Conservation (phyloP, 2,329 filamentous ascomycete genomes). For the Orbilia ellipsospora region DNA sequence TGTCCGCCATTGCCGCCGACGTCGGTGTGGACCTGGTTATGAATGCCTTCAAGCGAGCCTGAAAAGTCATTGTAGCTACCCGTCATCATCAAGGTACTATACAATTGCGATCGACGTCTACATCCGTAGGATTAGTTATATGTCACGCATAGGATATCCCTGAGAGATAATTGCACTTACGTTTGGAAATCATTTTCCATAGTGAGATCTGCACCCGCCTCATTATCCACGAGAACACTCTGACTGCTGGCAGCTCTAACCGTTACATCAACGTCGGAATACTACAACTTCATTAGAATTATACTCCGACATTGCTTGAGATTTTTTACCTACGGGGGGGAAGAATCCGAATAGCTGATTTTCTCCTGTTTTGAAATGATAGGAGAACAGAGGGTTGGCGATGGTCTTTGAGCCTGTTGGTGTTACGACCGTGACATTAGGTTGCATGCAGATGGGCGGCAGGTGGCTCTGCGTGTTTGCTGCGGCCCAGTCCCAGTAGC, state of each 20-base stretch:
- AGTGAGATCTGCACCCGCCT: slow-evolving; percentile 11
- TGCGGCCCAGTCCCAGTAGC: slow-evolving; percentile 58
- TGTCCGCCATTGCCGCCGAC: slow-evolving; percentile 55
- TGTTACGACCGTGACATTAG: slow-evolving; percentile 30
- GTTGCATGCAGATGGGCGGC: slow-evolving; percentile 33
- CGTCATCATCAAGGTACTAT: slow-evolving; percentile 56
- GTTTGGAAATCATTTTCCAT: slow-evolving; percentile 27
- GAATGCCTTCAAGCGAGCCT: slow-evolving; percentile 57
- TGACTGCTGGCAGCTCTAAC: background rate
- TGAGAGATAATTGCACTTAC: slow-evolving; percentile 19
- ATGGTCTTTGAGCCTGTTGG: slow-evolving; percentile 13
- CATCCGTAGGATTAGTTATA: background rate
- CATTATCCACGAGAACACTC: slow-evolving; percentile 42
- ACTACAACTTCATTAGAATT: background rate
- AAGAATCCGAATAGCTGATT: background rate
- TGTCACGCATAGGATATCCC: too few relatives aligned
- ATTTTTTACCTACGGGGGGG: slow-evolving; percentile 1
- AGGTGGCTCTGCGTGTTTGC: slow-evolving; percentile 39
- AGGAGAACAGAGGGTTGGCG: slow-evolving; percentile 20
- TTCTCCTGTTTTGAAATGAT: background rate
- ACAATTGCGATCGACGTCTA: slow-evolving; percentile 56
- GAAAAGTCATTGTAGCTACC: slow-evolving; percentile 55
- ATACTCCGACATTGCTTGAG: too few relatives aligned
- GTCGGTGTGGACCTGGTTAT: slow-evolving; percentile 57
- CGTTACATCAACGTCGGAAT: background rate